Conservation (phyloP, 768 basidiomycete species). For the Naganishia friedmannii region DNA sequence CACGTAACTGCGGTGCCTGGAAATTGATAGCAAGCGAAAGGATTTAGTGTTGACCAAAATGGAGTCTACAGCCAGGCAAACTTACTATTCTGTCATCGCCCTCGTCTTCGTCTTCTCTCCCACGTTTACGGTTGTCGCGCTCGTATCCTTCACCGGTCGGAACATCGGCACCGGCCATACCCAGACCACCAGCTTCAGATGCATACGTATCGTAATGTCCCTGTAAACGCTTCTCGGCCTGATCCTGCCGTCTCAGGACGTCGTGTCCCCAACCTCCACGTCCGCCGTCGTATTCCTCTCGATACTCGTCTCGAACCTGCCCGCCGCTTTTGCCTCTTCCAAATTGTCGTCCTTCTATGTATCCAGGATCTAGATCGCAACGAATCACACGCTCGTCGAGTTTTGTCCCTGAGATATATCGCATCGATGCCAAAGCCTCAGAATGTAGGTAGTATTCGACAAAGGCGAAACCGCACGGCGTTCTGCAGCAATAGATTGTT, state of each 20-base stretch:
- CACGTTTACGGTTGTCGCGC: conserved; percentile 40
- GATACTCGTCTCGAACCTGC: conserved; percentile 90
- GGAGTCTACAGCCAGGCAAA: conserved; percentile 20
- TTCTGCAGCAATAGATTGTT: conserved; percentile 37
- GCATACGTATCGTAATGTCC: conserved; percentile 1
- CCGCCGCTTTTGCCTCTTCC: conserved; percentile 96
- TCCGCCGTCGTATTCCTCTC: conserved; percentile 94
- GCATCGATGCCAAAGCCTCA: conserved; percentile 87
- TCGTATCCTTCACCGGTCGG: conserved; percentile 41
- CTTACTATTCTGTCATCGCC: conserved; percentile 40
- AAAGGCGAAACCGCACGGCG: conserved; percentile 53
- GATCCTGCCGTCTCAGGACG: conserved; percentile 11
- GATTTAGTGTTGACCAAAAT: too few relatives aligned
- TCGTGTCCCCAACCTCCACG: conserved; percentile 75
- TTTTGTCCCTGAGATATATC: conserved; percentile 95
- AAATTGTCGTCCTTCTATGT: conserved; percentile 93
- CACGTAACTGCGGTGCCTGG: neutral
- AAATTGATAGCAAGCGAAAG: neutral
- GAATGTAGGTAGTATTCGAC: conserved; percentile 79
- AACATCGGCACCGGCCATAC: conserved; percentile 44
- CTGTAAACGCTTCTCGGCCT: conserved; percentile 27
- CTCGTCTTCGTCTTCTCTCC: conserved; percentile 41
- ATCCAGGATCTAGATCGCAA: conserved; percentile 94
- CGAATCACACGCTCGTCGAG: conserved; percentile 97
- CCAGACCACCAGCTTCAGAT: conserved; percentile 43